Conservation (phyloP, 1,284 basidiomycete species). For the Abortiporus biennis region DNA sequence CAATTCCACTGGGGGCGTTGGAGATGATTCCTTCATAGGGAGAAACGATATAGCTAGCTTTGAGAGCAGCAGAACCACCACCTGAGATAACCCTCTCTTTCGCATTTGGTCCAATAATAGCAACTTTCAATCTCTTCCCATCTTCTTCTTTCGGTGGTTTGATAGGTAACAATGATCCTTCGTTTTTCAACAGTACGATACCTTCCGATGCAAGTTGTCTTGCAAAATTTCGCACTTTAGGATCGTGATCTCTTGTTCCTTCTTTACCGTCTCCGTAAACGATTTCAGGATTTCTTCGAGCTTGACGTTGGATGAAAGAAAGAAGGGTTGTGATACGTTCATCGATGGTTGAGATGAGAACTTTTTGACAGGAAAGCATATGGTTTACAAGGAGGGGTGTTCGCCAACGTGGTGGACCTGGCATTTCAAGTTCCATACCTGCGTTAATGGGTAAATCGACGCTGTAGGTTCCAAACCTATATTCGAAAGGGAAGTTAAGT, state of each 20-base stretch:
- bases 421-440: conserved; percentile 68
- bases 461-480: conserved; percentile 59
- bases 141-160: conserved; percentile 13
- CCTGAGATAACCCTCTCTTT: conserved; percentile 42
- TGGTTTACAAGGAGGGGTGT: conserved; percentile 49
- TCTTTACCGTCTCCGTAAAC: conserved; percentile 64
- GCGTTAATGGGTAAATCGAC: conserved; percentile 56
- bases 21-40: conserved; percentile 53
- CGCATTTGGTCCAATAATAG: conserved; percentile 40
- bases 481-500: conserved; percentile 2
- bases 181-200: conserved; percentile 70
- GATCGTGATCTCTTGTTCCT: conserved; percentile 47
- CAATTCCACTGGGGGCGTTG: conserved; percentile 38
- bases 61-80: conserved; percentile 43
- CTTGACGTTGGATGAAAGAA: conserved; percentile 53
- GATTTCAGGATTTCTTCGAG: conserved; percentile 49
- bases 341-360: conserved; percentile 45
- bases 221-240: conserved; percentile 48
- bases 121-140: conserved; percentile 26
- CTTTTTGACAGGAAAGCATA: conserved; percentile 50
- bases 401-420: conserved; percentile 60
- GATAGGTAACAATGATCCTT: conserved; percentile 39
- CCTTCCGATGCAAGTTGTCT: conserved; percentile 55
- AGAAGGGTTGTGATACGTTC: conserved; percentile 50
- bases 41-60: conserved; percentile 39